Evolutionary conservation across 2,329 filamentous ascomycete genomes (phyloP).

Genomic region (Chrysoporthe cubensis): DNA sequence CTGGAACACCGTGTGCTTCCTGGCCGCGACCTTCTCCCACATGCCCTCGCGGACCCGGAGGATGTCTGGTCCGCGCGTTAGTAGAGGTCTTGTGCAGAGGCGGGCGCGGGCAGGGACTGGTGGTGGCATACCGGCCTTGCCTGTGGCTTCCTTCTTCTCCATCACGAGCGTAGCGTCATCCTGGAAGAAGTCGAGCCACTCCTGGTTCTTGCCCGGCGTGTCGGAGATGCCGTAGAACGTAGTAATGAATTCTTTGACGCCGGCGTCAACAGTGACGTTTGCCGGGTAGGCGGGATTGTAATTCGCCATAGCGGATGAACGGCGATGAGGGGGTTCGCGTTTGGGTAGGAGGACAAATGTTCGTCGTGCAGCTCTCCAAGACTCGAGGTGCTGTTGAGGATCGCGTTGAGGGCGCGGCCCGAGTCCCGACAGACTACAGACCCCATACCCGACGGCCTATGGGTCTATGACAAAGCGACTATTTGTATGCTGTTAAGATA

Average conservation of each 20-base stretch:
- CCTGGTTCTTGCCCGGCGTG: conserved; percentile 43
- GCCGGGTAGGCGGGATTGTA: conserved; percentile 38
- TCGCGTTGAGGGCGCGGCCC: background rate
- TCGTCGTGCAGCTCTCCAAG: background rate
- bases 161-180: conserved; percentile 48
- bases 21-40: conserved; percentile 46
- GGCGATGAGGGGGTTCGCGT: background rate
- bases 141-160: conserved; percentile 44
- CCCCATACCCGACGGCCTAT: conserved; percentile 9
- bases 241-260: conserved; percentile 43
- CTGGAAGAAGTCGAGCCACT: conserved; percentile 49
- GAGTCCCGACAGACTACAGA: background rate
- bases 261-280: conserved; percentile 28
- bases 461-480: background rate
- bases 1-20: conserved; percentile 47
- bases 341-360: background rate
- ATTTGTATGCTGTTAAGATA: background rate
- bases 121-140: conserved; percentile 30
- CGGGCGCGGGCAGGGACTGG: background rate
- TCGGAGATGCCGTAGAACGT: conserved; percentile 52
- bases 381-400: background rate
- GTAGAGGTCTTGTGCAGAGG: background rate
- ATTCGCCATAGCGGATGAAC: conserved; percentile 19
- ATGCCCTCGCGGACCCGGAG: conserved; percentile 45
- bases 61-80: conserved; percentile 41